Evolutionary conservation across 2,329 filamentous ascomycete genomes (phyloP).

Genomic region (Penicillium capsulatum): DNA sequence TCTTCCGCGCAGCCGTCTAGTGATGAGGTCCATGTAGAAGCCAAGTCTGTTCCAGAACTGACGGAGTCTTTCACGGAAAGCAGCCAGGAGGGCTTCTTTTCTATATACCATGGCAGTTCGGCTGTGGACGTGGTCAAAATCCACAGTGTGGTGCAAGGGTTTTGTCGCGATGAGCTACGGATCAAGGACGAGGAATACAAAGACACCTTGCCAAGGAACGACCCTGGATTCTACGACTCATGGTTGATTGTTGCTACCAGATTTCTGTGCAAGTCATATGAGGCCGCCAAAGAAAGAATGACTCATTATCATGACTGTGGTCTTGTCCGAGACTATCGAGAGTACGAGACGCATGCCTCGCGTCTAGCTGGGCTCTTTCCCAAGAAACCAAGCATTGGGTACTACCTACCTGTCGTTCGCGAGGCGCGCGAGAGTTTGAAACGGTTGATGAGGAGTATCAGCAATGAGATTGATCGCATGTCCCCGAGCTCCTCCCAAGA

Average conservation of each 20-base stretch:
- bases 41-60: constrained; percentile 25
- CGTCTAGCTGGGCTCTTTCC: constrained; percentile 40
- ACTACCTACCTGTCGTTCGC: constrained; percentile 23
- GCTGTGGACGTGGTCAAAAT: constrained; percentile 46
- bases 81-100: constrained; percentile 34
- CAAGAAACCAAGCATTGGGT: constrained; percentile 26
- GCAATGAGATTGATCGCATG: constrained; percentile 39
- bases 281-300: constrained; percentile 40
- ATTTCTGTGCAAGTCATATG: constrained; percentile 43
- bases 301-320: constrained; percentile 34
- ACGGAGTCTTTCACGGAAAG: constrained; percentile 35
- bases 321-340: constrained; percentile 45
- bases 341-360: constrained; percentile 46
- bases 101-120: constrained; percentile 26
- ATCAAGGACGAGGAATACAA: constrained; percentile 33
- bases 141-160: constrained; percentile 47
- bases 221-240: constrained; percentile 37
- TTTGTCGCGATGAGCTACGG: constrained; percentile 46
- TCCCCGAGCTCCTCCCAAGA: constrained; percentile 44
- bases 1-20: constrained; percentile 17
- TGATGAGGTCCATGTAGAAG: constrained; percentile 21
- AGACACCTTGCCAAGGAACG: constrained; percentile 12
- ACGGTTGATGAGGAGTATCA: constrained; percentile 35
- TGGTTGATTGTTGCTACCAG: constrained; percentile 43
- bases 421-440: constrained; percentile 35